A percentile compares a stretch with the other conserved stretches of the same genome.
These are phyloP conservation scores for Lanmaoa pseudosensibilis DNA, from an alignment of 768 basidiomycete genomes.

Conservation along the genomic window DNA sequence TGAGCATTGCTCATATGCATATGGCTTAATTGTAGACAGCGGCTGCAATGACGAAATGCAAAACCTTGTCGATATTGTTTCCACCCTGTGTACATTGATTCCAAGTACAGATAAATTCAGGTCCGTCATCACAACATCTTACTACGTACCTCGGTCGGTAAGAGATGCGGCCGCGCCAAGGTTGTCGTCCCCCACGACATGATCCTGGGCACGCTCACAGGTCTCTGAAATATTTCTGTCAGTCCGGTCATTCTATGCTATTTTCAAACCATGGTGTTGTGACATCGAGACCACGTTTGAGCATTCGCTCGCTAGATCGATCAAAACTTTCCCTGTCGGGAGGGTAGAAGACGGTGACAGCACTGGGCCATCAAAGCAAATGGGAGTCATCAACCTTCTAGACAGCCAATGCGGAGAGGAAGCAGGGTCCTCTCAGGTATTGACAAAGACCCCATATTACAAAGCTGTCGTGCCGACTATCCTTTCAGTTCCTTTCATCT, in stretches of 20 bases:
- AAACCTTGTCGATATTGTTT: constrained; percentile 10
- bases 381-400: background rate
- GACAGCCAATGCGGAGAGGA: background rate
- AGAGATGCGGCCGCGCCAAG: background rate
- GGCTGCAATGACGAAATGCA: constrained; percentile 18
- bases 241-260: background rate
- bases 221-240: background rate
- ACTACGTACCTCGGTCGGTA: background rate
- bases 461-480: background rate
- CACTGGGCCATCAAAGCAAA: background rate
- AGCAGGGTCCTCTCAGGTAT: background rate
- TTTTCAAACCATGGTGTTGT: background rate
- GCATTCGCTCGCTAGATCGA: background rate
- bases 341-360: background rate
- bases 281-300: background rate
- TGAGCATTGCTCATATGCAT: constrained; percentile 18
- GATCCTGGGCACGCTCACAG: background rate
- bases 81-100: constrained; percentile 13
- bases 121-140: constrained; percentile 11
- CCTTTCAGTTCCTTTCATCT: background rate
- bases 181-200: background rate
- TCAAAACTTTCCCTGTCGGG: background rate
- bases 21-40: constrained; percentile 25
- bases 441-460: background rate
- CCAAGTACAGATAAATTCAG: constrained; percentile 30